A percentile compares a stretch with the other conserved stretches of the same genome.
Evolutionary conservation across 2,329 filamentous ascomycete genomes (phyloP).

Genomic region (Cladorrhinum sp.): DNA sequence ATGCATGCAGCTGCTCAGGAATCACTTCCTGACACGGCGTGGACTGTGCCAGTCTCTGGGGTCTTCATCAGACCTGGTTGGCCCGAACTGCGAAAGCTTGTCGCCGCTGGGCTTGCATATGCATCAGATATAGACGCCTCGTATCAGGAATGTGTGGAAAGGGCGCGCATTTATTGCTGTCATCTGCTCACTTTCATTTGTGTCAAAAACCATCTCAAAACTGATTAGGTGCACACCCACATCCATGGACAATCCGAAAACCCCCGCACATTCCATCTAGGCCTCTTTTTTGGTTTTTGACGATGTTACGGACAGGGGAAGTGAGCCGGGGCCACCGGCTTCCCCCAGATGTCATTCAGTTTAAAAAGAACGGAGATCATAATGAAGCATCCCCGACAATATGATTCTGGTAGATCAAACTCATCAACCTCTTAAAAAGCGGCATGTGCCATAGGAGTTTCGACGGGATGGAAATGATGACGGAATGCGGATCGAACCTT

Average conservation of each 20-base stretch:
- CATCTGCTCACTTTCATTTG: background rate
- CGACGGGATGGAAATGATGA: background rate
- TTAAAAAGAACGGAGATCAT: slow-evolving; percentile 19
- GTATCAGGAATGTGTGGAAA: slow-evolving; percentile 1
- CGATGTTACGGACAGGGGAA: background rate
- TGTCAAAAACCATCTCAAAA: background rate
- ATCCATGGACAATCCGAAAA: background rate
- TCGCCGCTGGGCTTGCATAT: slow-evolving; percentile 16
- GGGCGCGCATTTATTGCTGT: slow-evolving; percentile 6
- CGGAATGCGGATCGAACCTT: background rate
- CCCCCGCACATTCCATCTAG: background rate
- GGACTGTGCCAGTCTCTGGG: background rate
- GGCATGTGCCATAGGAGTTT: slow-evolving; percentile 5
- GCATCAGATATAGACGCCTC: slow-evolving; percentile 6
- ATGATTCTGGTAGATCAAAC: slow-evolving; percentile 26
- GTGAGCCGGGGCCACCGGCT: slow-evolving; percentile 9
- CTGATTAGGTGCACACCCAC: slow-evolving; percentile 2
- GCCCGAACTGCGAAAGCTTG: slow-evolving; percentile 8
- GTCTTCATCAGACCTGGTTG: slow-evolving; percentile 10
- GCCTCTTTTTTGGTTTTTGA: too few species aligned
- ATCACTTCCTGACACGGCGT: background rate
- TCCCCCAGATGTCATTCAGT: slow-evolving; percentile 13
- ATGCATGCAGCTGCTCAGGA: background rate
- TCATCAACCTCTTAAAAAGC: too few species aligned
- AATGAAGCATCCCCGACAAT: slow-evolving; percentile 22